Conservation (phyloP, 2,329 filamentous ascomycete genomes). For the Ceratocystis alfenasii region DNA sequence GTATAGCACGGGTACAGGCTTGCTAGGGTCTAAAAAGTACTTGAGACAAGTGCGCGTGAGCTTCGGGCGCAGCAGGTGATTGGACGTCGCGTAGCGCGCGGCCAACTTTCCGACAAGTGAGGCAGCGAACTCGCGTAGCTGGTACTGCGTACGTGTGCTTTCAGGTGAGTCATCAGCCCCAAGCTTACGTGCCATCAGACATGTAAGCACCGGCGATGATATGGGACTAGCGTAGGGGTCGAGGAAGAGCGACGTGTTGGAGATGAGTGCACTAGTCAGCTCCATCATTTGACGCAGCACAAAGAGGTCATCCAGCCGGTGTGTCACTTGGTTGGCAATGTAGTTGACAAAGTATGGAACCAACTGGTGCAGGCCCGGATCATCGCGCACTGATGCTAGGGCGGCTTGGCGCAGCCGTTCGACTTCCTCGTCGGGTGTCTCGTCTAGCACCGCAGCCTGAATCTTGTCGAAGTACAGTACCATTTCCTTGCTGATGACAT, state of each 20-base stretch:
- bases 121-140: constrained; percentile 72
- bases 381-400: constrained; percentile 70
- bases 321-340: constrained; percentile 89
- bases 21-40: constrained; percentile 75
- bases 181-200: constrained; percentile 66
- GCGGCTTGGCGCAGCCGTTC: constrained; percentile 66
- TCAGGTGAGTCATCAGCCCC: constrained; percentile 47
- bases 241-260: constrained; percentile 67
- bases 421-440: constrained; percentile 67
- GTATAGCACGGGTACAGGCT: constrained; percentile 74
- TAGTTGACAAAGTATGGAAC: constrained; percentile 96
- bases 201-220: constrained; percentile 80
- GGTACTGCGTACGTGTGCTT: constrained; percentile 53
- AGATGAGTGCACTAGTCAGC: constrained; percentile 69
- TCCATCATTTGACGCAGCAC: constrained; percentile 86
- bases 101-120: constrained; percentile 70
- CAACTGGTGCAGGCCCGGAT: constrained; percentile 88
- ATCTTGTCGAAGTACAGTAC: constrained; percentile 97
- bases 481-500: constrained; percentile 89
- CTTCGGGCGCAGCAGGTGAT: constrained; percentile 71
- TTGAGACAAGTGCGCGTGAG: constrained; percentile 90
- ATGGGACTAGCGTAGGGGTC: constrained; percentile 52
- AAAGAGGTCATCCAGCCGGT: constrained; percentile 82
- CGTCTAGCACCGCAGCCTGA: constrained; percentile 75
- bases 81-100: constrained; percentile 67